These are phyloP conservation scores for Sapria himalayana DNA, from an alignment of 345 rosid genomes.

Conservation along the genomic window DNA sequence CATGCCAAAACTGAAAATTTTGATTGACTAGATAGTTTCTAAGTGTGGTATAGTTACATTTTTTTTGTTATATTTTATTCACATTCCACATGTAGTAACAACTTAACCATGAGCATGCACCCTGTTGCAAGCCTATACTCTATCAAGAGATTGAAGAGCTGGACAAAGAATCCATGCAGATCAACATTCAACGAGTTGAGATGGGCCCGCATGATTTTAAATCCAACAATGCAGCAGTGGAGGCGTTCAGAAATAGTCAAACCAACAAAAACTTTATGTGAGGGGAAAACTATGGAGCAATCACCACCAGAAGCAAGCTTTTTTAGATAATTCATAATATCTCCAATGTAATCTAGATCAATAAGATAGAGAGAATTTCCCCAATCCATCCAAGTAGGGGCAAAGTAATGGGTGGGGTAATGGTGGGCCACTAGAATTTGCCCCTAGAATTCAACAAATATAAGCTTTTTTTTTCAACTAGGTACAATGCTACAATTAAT, in stretches of 20 bases:
- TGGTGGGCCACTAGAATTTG: constrained; percentile 14
- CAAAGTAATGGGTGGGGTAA: constrained; percentile 51
- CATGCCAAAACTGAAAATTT: too few relatives aligned
- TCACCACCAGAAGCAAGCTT: constrained; percentile 50
- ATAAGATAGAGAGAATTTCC: constrained; percentile 65
- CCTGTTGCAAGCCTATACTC: constrained; percentile 52
- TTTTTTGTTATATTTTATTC: too few relatives aligned
- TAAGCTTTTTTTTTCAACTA: too few relatives aligned
- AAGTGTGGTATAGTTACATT: too few relatives aligned
- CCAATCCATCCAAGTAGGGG: constrained; percentile 72
- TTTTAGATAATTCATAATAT: constrained; percentile 72
- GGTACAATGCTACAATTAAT: too few relatives aligned
- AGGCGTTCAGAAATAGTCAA: constrained; percentile 62
- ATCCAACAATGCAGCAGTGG: constrained; percentile 79
- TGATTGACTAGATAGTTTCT: too few relatives aligned
- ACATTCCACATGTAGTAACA: constrained; percentile 3
- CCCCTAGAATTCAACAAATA: too few relatives aligned
- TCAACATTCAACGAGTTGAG: constrained; percentile 89
- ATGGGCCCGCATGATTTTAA: constrained; percentile 85
- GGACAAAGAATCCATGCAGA: constrained; percentile 75
- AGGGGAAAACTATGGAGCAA: constrained; percentile 12
- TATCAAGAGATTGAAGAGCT: constrained; percentile 68
- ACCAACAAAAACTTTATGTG: constrained; percentile 16
- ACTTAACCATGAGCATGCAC: neutral
- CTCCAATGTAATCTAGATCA: constrained; percentile 75